Conservation (phyloP, 257 asterid species). For the Fraxinus americana region DNA sequence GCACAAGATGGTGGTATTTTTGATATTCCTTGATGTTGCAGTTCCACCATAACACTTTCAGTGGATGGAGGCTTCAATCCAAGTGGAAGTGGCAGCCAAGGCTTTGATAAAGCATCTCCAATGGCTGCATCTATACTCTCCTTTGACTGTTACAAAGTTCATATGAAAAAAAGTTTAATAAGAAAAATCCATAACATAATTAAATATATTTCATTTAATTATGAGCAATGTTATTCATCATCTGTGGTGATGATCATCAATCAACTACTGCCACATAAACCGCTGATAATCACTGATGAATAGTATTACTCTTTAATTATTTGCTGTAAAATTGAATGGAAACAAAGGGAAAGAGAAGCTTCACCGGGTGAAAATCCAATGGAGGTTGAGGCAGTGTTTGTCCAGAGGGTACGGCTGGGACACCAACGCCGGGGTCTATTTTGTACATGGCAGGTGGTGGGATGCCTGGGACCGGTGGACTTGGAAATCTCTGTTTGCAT, state of each 20-base stretch:
- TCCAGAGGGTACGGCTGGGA: constrained; percentile 35
- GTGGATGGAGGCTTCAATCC: constrained; percentile 86
- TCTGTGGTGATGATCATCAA: no score
- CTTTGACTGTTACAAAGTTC: constrained; percentile 58
- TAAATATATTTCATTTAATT: no score
- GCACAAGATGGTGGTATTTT: constrained; percentile 72
- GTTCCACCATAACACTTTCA: constrained; percentile 77
- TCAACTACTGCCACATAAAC: no score
- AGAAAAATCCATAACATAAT: not conserved
- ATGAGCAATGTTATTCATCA: not conserved
- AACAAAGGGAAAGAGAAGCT: constrained; percentile 7
- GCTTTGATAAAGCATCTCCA: constrained; percentile 84
- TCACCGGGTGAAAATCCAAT: constrained; percentile 69
- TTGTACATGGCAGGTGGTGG: constrained; percentile 53
- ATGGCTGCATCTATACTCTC: constrained; percentile 95
- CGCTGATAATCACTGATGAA: no score
- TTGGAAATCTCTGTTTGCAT: constrained; percentile 53
- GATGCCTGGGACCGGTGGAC: constrained; percentile 53
- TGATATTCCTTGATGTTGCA: constrained; percentile 80
- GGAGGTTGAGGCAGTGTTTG: constrained; percentile 65
- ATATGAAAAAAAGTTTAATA: not conserved
- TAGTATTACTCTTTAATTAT: no score
- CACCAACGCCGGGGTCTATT: constrained; percentile 46
- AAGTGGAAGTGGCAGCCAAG: constrained; percentile 94
- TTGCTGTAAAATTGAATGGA: not conserved